Evolutionary conservation across 306 rosid species (phyloP).

Genomic region (Benincasa hispida): DNA sequence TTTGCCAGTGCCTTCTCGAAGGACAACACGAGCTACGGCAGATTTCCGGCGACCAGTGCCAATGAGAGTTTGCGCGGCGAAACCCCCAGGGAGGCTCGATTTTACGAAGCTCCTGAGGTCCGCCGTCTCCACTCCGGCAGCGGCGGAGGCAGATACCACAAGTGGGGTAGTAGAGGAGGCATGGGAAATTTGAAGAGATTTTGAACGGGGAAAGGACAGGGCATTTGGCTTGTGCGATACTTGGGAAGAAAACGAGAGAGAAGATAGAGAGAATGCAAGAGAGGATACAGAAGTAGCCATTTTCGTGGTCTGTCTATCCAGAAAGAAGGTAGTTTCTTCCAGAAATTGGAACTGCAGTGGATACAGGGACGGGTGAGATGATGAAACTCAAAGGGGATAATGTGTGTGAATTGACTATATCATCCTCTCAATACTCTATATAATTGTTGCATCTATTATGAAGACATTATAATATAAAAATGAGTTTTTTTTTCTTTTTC

Average conservation of each 20-base stretch:
- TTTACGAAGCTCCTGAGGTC: constrained; percentile 61
- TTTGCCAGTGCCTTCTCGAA: constrained; percentile 83
- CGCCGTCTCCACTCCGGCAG: constrained; percentile 33
- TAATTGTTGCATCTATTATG: no score
- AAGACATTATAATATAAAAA: no score
- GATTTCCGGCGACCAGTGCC: constrained; percentile 86
- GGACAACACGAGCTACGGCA: constrained; percentile 85
- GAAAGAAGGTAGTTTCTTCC: background rate
- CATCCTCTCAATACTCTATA: background rate
- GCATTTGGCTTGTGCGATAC: constrained; percentile 35
- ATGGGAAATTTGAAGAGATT: constrained; percentile 24
- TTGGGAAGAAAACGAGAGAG: constrained; percentile 76
- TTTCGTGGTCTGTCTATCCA: background rate
- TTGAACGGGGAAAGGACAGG: constrained; percentile 21
- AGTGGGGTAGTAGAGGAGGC: constrained; percentile 18
- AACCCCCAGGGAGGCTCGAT: constrained; percentile 86
- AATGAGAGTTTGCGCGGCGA: constrained; percentile 70
- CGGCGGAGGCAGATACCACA: constrained; percentile 37
- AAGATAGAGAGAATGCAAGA: constrained; percentile 44
- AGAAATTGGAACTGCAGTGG: background rate
- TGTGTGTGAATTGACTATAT: background rate
- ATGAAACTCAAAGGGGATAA: background rate
- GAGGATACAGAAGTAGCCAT: constrained; percentile 57
- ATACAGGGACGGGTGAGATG: background rate
- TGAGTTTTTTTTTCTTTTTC: no score